Evolutionary conservation across 768 basidiomycete species (phyloP).

Genomic region (Fistulinella prunicolor): DNA sequence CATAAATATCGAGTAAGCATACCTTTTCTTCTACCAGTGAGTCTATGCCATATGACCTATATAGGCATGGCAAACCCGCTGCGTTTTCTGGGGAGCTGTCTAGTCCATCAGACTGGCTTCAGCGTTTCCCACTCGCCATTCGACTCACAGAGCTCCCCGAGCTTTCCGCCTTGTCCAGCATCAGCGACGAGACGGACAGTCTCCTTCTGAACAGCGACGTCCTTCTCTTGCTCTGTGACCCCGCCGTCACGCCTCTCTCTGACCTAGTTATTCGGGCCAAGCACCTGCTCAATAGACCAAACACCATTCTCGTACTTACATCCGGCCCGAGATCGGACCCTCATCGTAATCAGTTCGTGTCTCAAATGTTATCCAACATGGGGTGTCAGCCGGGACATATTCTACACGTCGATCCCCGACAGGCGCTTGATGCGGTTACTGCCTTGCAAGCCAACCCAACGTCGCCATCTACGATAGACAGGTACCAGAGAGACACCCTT

Average conservation of each 20-base stretch:
- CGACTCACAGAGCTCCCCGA: constrained; percentile 43
- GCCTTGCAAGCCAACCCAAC: constrained; percentile 44
- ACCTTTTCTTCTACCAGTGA: background rate
- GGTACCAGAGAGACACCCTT: constrained; percentile 60
- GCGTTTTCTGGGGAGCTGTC: constrained; percentile 28
- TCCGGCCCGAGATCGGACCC: constrained; percentile 22
- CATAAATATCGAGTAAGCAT: constrained; percentile 27
- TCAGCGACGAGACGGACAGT: constrained; percentile 15
- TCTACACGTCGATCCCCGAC: constrained; percentile 55
- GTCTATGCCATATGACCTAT: background rate
- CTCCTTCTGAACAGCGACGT: constrained; percentile 49
- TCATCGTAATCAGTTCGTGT: constrained; percentile 12
- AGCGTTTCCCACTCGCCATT: constrained; percentile 50
- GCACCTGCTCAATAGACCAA: constrained; percentile 34
- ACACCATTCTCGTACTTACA: constrained; percentile 45
- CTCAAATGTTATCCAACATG: constrained; percentile 21
- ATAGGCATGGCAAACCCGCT: constrained; percentile 24
- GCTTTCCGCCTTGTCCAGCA: constrained; percentile 15
- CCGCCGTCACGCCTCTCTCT: constrained; percentile 48
- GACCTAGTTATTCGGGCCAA: constrained; percentile 29
- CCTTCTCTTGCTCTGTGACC: constrained; percentile 62
- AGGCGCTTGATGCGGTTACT: constrained; percentile 53
- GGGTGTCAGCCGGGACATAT: constrained; percentile 29
- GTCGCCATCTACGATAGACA: constrained; percentile 52
- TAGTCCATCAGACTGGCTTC: constrained; percentile 53